These are phyloP conservation scores for Malania oleifera DNA, from an alignment of 164 flowering plant genomes.

Conservation along the genomic window DNA sequence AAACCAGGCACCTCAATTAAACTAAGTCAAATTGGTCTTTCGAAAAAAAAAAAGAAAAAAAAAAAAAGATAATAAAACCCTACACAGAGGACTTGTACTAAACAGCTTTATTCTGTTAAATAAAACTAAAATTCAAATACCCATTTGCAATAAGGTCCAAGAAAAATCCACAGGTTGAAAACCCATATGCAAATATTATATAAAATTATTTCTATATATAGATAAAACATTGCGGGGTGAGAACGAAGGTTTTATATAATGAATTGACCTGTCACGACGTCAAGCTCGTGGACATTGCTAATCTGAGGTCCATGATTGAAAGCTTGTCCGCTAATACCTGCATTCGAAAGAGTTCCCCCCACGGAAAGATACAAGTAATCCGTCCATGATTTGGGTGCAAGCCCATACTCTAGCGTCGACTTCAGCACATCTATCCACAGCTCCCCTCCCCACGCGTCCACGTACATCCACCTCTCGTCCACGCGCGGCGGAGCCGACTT, in stretches of 20 bases:
- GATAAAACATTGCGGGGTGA: no score
- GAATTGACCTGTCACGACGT: conserved; percentile 81
- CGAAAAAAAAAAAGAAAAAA: background rate
- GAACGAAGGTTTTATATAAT: no score
- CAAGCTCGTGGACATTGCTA: conserved; percentile 75
- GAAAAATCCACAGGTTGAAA: no score
- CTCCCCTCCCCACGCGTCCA: conserved; percentile 96
- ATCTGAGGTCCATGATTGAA: conserved; percentile 96
- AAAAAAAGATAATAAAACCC: conserved; percentile 5
- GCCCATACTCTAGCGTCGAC: conserved; percentile 51
- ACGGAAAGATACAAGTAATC: conserved; percentile 90
- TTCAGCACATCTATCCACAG: conserved; percentile 85
- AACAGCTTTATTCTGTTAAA: no score
- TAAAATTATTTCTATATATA: no score
- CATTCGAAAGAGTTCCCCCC: conserved; percentile 94
- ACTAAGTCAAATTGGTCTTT: no score
- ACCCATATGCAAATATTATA: no score
- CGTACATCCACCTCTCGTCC: conserved; percentile 34
- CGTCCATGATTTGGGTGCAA: conserved; percentile 94
- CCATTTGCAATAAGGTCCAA: no score
- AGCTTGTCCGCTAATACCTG: conserved; percentile 96
- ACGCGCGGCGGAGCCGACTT: conserved; percentile 17
- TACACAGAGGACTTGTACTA: no score
- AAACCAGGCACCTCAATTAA: background rate
- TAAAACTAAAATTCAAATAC: no score